phyloP scores from a whole-genome alignment of 495 filamentous ascomycete species.

The Barbatosphaeria neglecta region DNA sequence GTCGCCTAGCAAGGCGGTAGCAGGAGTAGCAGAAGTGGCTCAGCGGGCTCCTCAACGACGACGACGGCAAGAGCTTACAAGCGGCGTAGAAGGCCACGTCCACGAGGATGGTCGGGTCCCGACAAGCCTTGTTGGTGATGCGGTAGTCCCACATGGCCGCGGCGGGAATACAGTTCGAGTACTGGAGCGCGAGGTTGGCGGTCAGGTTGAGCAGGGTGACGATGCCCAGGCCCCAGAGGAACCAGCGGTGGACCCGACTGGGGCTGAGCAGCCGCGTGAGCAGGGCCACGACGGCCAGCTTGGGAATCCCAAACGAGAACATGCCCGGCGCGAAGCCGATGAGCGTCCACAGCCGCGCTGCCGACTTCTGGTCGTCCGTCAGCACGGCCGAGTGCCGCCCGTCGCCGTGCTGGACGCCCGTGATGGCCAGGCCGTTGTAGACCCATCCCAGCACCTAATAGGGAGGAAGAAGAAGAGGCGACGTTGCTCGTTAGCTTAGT shows the following conservation, averaged over 20 bases:
- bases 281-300: constrained; percentile 31
- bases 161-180: constrained; percentile 30
- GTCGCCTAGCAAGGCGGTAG: no score
- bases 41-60: neutral
- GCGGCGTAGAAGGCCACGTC: constrained; percentile 29
- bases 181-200: constrained; percentile 23
- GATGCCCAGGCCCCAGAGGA: constrained; percentile 22
- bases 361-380: constrained; percentile 9
- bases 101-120: constrained; percentile 21
- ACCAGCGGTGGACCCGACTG: constrained; percentile 10
- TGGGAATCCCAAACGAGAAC: constrained; percentile 29
- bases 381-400: constrained; percentile 17
- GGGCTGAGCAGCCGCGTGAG: constrained; percentile 27
- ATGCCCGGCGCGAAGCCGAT: constrained; percentile 26
- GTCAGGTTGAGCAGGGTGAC: constrained; percentile 17
- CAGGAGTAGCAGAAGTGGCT: no score
- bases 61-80: constrained; percentile 14
- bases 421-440: constrained; percentile 3
- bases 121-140: constrained; percentile 19
- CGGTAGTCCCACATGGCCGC: constrained; percentile 28
- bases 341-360: constrained; percentile 21
- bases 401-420: constrained; percentile 7
- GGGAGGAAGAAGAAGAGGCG: no score
- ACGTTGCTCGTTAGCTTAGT: no score
- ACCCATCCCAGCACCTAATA: constrained; percentile 6